Evolutionary conservation across 2,329 filamentous ascomycete species (phyloP), one percentile per base, ranked within the genome.

Genomic region (Diaporthe ampelina): DNA sequence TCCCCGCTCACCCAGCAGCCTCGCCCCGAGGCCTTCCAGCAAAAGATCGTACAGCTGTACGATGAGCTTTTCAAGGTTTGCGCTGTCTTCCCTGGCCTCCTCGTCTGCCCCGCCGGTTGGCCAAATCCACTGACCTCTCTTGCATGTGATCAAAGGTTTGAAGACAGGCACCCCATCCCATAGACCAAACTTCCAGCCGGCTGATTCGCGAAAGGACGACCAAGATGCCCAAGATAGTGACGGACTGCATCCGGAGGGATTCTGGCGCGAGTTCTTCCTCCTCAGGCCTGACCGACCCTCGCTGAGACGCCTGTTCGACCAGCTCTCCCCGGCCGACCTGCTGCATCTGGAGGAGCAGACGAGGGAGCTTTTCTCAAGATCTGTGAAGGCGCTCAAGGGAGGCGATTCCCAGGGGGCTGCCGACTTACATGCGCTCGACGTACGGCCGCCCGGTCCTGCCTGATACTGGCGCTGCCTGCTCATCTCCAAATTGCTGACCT

Each of bases 231-330:
- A 43, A 65, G 89, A 91, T 72, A 89, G 93, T 75, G 89, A 91
- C 74, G 84, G 86, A 69, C 93, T 95, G 37, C 93, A 93, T 76
- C 90, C 94, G 0, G 95, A 98, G 75, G 96, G 95, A 57, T 99
- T 98, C 85, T 99, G 97, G 97, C 90, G 91, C 78, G 97, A 98
- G 84, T 95, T 99, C 85, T 99, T 99, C 83, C 89, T 99, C 50
- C 88, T 98, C 74, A 92, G 92, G 76, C 95, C 96, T 29, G 95
- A 98, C 81, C 89, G 91, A 72, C 82, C 87, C 6, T 89, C 91
- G 65, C 86, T 99, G 77, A 90, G 91, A 81, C 86, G 85, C 67
- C 89, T 95, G 63, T 86, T 99, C 76, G 90, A 92, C 76, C 86
- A 89, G n/a, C 86, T 97, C 54, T 89, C 90, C 69, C 90, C 95